phyloP scores from a whole-genome alignment of 257 asterid species.

The Przewalskia tangutica region DNA sequence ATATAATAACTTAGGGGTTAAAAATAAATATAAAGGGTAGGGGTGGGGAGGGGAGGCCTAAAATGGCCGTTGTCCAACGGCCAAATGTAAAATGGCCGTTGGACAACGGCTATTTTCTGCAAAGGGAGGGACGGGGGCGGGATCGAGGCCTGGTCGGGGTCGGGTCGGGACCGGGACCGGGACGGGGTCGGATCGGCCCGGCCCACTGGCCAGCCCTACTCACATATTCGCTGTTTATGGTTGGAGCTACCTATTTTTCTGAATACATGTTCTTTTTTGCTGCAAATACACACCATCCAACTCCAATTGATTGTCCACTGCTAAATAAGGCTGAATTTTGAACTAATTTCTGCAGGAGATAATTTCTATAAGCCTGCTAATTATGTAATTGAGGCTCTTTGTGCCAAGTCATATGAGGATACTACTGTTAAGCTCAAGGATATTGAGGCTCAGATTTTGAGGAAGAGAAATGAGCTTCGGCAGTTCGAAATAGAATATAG shows the following conservation, averaged over 20 bases:
- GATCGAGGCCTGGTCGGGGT: no score
- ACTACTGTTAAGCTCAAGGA: constrained; percentile 80
- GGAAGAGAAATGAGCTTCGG: constrained; percentile 90
- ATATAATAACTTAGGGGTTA: no score
- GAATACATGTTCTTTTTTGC: constrained; percentile 10
- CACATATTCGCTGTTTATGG: constrained; percentile 99
- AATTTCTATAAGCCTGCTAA: constrained; percentile 94
- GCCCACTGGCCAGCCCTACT: no score
- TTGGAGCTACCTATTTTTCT: constrained; percentile 32
- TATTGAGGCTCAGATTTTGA: constrained; percentile 84
- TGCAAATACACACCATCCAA: constrained; percentile 1
- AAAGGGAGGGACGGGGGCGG: no score
- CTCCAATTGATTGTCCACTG: neutral
- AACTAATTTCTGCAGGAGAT: constrained; percentile 58
- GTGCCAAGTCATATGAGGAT: constrained; percentile 89
- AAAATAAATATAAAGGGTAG: no score
- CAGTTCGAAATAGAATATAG: constrained; percentile 96
- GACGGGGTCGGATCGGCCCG: no score
- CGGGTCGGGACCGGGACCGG: no score
- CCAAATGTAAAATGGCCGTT: no score
- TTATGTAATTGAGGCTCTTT: constrained; percentile 90
- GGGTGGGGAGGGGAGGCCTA: no score
- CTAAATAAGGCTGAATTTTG: neutral
- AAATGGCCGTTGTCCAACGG: no score
- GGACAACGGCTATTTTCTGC: no score